Evolutionary conservation across 805 yeast genomes (phyloP), one percentile per base, ranked within the genome.

Genomic region (Candida loeiensis): DNA sequence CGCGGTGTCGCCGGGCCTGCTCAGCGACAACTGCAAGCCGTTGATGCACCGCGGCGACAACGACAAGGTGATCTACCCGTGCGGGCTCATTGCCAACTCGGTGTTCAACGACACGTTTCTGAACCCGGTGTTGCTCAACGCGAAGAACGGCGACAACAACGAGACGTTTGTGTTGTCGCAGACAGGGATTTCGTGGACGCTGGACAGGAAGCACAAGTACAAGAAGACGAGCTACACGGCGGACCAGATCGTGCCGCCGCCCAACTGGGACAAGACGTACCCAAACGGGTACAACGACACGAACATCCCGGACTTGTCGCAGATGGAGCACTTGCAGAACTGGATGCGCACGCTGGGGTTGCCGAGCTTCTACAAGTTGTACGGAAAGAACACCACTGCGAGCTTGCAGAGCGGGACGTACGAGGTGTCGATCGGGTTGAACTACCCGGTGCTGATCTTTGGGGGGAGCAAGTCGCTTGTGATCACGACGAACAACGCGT

Each of bases 281-380:
- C 98, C 98, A 2, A 64, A 89, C 44, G 98, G 98, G 0, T 91
- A 93, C 64, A 87, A 84, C n/a, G 80, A 76, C 24, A 77, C 77
- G 4, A 88, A 87, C 59, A 51, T 91, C 45, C 95, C 95, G 2
- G 82, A 85, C 55, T 58, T 91, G 35, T 73, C 85, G 2, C 57
- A 64, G 26, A 81, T 93, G 88, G 91, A 87, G 56, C 81, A 81
- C 48, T 76, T 91, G 51, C 96, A 89, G 68, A 91, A 89, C 61
- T 91, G 99, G 99, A 91, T 91, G 97, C 79, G 95, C 54, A 89
- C 97, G 1, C 96, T 98, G 0, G 96, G 95, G 0, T 69, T 91
- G 46, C 95, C 98, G 19, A 78, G 83, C 9, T 91, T 93, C 56
- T 80, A 84, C 71, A 91, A 93, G 58, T 64, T 89, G 26, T 90